phyloP scores from a whole-genome alignment of 345 rosid species.

The Eucalyptus cloeziana region DNA sequence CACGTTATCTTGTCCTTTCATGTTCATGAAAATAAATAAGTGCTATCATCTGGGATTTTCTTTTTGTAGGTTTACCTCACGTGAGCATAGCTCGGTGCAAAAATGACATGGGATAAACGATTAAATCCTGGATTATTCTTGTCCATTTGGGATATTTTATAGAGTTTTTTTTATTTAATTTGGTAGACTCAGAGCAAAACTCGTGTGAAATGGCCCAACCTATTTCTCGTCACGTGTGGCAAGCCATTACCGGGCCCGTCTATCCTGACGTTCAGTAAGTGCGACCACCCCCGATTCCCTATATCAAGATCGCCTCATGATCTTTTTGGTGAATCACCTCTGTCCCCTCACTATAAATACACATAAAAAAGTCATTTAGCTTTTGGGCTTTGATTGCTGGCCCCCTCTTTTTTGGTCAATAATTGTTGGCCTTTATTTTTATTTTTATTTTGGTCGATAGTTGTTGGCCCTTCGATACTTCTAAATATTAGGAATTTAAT shows the following conservation, averaged over 20 bases:
- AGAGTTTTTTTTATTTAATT: not conserved
- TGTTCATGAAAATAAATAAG: rapidly evolving
- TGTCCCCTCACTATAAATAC: not conserved
- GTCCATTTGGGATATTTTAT: not conserved
- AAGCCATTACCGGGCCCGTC: not conserved
- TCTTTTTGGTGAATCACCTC: not conserved
- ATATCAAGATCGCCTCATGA: not conserved
- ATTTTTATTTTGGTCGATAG: not conserved
- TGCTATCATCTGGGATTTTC: not conserved
- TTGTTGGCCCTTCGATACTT: not conserved
- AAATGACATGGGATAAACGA: not conserved
- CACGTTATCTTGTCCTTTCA: not conserved
- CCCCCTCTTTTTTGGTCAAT: not conserved
- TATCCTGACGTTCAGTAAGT: not conserved
- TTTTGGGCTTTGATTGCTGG: not conserved
- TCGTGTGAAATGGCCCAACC: not conserved
- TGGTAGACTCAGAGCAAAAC: not conserved
- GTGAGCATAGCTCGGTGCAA: not conserved
- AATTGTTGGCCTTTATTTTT: not conserved
- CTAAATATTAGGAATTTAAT: not conserved
- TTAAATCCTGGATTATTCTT: not conserved
- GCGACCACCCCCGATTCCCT: not conserved
- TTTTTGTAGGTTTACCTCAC: not conserved
- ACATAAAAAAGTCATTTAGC: not conserved
- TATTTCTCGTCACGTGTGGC: not conserved